phyloP scores from a whole-genome alignment of 2,329 filamentous ascomycete genomes.

The Sporothrix curviconia region DNA sequence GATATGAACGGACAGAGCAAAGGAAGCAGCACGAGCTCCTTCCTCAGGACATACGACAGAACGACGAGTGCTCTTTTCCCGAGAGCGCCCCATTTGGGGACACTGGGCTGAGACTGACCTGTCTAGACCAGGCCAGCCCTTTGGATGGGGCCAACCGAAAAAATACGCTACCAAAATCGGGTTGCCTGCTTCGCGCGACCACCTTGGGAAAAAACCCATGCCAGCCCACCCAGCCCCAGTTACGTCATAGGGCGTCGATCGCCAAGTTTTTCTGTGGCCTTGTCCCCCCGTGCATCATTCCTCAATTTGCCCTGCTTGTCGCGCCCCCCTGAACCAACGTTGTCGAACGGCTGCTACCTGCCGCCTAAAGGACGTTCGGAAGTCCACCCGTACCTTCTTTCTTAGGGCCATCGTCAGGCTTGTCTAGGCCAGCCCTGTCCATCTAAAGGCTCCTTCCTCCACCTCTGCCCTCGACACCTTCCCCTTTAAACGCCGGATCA shows the following conservation, averaged over 20 bases:
- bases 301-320: slow-evolving; percentile 2
- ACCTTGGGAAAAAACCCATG: neutral
- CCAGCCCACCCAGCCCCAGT: slow-evolving; percentile 3
- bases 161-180: neutral
- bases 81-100: neutral
- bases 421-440: neutral
- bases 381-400: too few relatives aligned
- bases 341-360: too few relatives aligned
- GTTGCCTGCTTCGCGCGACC: neutral
- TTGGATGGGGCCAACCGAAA: neutral
- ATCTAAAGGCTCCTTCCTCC: neutral
- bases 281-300: neutral
- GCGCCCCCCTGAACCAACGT: neutral
- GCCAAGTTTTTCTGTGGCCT: slow-evolving; percentile 8
- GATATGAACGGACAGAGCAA: neutral
- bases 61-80: neutral
- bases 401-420: too few relatives aligned
- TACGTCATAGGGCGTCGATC: slow-evolving; percentile 19
- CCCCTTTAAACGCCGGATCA: neutral
- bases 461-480: neutral
- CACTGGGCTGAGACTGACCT: neutral
- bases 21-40: neutral
- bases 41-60: neutral
- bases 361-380: too few relatives aligned
- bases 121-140: neutral